Base-by-base conservation (phyloP, 2,329 filamentous ascomycete species). In the Madurella mycetomatis region DNA sequence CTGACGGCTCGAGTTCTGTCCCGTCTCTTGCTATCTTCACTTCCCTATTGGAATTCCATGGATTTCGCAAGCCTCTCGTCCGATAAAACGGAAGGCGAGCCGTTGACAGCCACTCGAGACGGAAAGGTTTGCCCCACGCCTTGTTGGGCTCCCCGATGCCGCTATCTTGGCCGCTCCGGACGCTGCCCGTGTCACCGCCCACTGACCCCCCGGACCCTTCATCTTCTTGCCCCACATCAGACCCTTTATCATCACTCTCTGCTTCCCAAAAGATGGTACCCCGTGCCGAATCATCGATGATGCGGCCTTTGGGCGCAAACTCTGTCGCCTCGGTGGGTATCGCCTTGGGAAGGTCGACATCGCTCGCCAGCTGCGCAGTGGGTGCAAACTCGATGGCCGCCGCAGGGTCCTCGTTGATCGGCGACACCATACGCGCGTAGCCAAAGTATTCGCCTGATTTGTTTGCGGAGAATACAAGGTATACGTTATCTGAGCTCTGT, bases 191-290 rank as follows among this genome's bases (percentile, higher is more conserved):
- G 15, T 73, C 72, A 4, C 76, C 76, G 9, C 72, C 76, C 32
- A 62, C 67, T 7, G 67, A 66, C 2, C 43, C 74, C 74, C 17
- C 60, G 62, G 52, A 49, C 19, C 62, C 67, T 4, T 75, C 69
- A 15, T 65, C 68, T 47, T 69, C 69, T 9, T 68, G 66, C 0
- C 58, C 54, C 16, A 59, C 61, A 5, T 66, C 66, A 11, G 65
- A 66, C 16, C 74, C 73, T 11, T 68, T 65, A 1, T 84, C 84
- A 0, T 82, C 81, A 32, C 77, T 71, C 47, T 92, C 86, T 7
- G 86, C 86, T 69, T 97, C 92, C 92, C 92, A 97, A 65, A 97
- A 97, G 41, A 96, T 96, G 0, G 92, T 96, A 0, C 92, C 92
- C n/a, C 92, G 82, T 0, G 90, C 87, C 4, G 89, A 92, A 67